Percentiles rank a stretch among this genome's conserved stretches.
These are phyloP conservation scores for Alternaria tenuissima DNA, from an alignment of 2,329 filamentous ascomycete species.

Conservation along the genomic window DNA sequence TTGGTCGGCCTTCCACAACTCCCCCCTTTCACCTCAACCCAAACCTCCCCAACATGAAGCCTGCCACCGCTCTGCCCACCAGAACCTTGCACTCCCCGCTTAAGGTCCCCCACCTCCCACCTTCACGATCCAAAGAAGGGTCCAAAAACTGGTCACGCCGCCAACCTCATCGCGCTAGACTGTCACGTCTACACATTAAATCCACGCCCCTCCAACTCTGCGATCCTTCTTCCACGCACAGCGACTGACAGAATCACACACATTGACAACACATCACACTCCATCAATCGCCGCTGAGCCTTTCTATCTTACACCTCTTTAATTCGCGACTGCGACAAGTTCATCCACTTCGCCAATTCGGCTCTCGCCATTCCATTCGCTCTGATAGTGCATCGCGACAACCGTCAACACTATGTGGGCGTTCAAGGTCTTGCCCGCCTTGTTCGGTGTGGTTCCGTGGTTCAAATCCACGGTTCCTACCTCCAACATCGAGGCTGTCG, in stretches of 20 bases:
- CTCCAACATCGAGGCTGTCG: background rate
- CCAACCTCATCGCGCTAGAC: background rate
- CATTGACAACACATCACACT: background rate
- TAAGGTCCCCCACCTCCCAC: background rate
- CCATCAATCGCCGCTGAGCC: background rate
- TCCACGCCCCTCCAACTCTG: background rate
- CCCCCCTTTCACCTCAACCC: background rate
- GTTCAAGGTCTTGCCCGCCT: background rate
- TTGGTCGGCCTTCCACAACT: background rate
- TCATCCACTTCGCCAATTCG: background rate
- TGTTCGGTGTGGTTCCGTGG: constrained; percentile 3
- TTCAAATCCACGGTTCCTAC: background rate
- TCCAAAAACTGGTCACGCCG: background rate
- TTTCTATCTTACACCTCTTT: background rate
- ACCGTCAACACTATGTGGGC: constrained; percentile 6
- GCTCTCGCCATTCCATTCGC: background rate
- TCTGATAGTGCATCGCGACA: background rate
- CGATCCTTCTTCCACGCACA: background rate
- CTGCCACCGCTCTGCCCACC: background rate
- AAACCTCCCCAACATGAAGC: background rate
- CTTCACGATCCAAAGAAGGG: background rate
- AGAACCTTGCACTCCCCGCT: background rate
- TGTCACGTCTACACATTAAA: background rate
- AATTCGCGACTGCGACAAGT: background rate
- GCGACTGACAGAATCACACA: background rate